Conservation (phyloP, 2,329 filamentous ascomycete species). For the Aquanectria penicillioides region DNA sequence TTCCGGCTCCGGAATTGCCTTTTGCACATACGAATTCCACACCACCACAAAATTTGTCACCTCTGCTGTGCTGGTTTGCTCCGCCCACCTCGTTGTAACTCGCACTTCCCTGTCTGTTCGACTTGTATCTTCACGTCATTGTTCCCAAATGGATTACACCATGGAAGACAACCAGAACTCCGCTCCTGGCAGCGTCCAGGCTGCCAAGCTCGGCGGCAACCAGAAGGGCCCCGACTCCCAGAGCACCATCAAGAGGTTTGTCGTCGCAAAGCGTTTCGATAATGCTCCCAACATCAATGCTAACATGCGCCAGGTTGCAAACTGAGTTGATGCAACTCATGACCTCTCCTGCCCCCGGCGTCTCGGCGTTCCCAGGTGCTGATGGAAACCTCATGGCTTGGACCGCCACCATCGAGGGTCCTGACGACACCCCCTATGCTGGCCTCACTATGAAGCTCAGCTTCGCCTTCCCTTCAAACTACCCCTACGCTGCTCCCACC, state of each 20-base stretch:
- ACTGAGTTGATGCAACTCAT: slow-evolving; percentile 99
- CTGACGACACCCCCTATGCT: slow-evolving; percentile 90
- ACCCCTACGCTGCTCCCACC: slow-evolving; percentile 89
- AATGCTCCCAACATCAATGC: not conserved
- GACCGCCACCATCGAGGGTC: slow-evolving; percentile 93
- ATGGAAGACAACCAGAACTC: slow-evolving; percentile 73
- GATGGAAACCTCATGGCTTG: slow-evolving; percentile 92
- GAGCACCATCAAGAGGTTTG: slow-evolving; percentile 81
- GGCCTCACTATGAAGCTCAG: slow-evolving; percentile 90
- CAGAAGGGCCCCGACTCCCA: slow-evolving; percentile 72
- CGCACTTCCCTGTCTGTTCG: slow-evolving; percentile 7
- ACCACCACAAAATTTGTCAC: not conserved
- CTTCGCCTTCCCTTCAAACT: slow-evolving; percentile 90
- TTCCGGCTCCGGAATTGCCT: no score
- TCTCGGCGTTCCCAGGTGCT: slow-evolving; percentile 92
- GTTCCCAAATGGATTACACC: slow-evolving; percentile 53
- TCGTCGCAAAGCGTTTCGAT: slow-evolving; percentile 8
- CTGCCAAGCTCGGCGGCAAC: slow-evolving; percentile 68
- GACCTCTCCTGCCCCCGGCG: slow-evolving; percentile 91
- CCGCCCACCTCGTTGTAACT: slow-evolving; percentile 11
- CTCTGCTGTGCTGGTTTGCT: not conserved
- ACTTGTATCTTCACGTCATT: slow-evolving; percentile 14
- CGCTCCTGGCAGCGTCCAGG: slow-evolving; percentile 68
- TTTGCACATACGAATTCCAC: no score
- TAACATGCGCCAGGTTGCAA: slow-evolving; percentile 73